A percentile compares a stretch with the other conserved stretches of the same genome.
Conservation (phyloP, 306 rosid genomes). For the Hylodesmum podocarpum region DNA sequence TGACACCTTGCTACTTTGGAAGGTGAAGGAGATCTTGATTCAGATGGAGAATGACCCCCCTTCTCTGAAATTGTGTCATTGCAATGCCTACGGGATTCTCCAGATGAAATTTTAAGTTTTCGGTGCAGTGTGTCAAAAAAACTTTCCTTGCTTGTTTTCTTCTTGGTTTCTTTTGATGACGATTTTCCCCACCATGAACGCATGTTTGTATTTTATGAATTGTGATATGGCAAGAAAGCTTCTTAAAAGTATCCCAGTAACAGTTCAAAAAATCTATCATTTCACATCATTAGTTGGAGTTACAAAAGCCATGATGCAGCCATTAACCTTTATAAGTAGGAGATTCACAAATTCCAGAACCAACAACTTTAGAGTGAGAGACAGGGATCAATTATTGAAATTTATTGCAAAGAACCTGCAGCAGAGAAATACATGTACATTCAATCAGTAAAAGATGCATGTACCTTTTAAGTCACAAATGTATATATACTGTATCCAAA, state of each 20-base stretch:
- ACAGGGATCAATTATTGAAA: constrained; percentile 7
- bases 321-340: constrained; percentile 33
- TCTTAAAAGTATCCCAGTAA: constrained; percentile 31
- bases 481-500: neutral
- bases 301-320: constrained; percentile 28
- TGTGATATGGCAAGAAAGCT: constrained; percentile 27
- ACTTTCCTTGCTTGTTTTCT: constrained; percentile 82
- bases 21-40: constrained; percentile 90
- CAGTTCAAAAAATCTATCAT: constrained; percentile 38
- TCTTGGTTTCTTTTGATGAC: constrained; percentile 86
- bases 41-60: constrained; percentile 70
- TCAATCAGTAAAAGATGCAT: constrained; percentile 27
- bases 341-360: constrained; percentile 33
- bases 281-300: constrained; percentile 25
- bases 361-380: constrained; percentile 23
- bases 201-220: constrained; percentile 54
- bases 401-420: constrained; percentile 45
- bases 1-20: constrained; percentile 93
- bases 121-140: constrained; percentile 73
- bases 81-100: constrained; percentile 61
- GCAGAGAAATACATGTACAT: constrained; percentile 19
- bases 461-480: neutral
- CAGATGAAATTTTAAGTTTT: constrained; percentile 72
- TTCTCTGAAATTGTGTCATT: constrained; percentile 85
- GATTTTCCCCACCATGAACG: constrained; percentile 91